These are phyloP conservation scores for Globisporangium iwayamae DNA, from an alignment of 352 stramenopile genomes.

Conservation along the genomic window DNA sequence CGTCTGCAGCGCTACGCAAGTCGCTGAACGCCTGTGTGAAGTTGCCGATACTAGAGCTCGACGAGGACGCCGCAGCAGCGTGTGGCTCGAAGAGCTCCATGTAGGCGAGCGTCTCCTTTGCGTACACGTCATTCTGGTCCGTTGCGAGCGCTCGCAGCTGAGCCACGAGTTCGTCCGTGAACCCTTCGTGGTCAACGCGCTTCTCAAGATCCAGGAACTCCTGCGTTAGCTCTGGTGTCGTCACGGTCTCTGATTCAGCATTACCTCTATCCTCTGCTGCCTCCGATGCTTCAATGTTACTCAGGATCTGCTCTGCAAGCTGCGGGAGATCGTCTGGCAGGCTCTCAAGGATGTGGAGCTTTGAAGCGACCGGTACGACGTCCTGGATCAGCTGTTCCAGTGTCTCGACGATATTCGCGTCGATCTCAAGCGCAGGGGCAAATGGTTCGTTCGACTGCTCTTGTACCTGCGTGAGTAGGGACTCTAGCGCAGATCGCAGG, in stretches of 20 bases:
- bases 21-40: constrained; percentile 45
- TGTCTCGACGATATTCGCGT: constrained; percentile 15
- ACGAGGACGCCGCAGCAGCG: constrained; percentile 8
- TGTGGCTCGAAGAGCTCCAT: constrained; percentile 55
- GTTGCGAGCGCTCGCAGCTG: constrained; percentile 27
- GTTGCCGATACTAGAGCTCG: constrained; percentile 13
- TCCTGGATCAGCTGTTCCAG: constrained; percentile 25
- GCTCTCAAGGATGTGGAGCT: constrained; percentile 13
- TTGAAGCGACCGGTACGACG: neutral
- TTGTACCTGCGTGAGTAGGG: constrained; percentile 18
- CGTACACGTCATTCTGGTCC: constrained; percentile 36
- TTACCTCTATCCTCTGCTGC: neutral
- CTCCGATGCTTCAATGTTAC: constrained; percentile 5
- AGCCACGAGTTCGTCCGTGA: constrained; percentile 34
- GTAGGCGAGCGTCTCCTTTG: constrained; percentile 56
- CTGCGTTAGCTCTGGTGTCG: constrained; percentile 31
- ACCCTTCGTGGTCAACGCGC: constrained; percentile 39
- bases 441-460: constrained; percentile 14
- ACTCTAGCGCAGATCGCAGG: constrained; percentile 19
- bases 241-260: neutral
- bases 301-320: constrained; percentile 22
- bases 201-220: constrained; percentile 50
- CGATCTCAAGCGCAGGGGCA: constrained; percentile 1
- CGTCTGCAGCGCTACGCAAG: constrained; percentile 38
- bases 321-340: constrained; percentile 19